Percentiles rank a stretch among this genome's conserved stretches.
These are phyloP conservation scores for Fermentozyma sake DNA, from an alignment of 1,139 yeast species.

Conservation along the genomic window DNA sequence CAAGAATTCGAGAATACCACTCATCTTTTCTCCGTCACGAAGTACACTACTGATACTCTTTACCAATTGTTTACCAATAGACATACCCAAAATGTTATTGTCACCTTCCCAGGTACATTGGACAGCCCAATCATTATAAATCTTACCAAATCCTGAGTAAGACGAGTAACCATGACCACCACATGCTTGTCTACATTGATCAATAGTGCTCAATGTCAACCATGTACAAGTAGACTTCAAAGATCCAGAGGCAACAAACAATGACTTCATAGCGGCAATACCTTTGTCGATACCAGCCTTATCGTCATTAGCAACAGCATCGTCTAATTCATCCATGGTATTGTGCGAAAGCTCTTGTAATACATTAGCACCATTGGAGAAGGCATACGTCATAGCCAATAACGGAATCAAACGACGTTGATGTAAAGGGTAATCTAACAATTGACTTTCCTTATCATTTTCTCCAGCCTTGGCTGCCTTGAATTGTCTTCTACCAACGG, in stretches of 20 bases:
- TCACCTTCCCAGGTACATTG: slow-evolving; percentile 99
- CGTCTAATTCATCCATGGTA: slow-evolving; percentile 54
- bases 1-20: slow-evolving; percentile 42
- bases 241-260: slow-evolving; percentile 84
- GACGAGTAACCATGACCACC: slow-evolving; percentile 96
- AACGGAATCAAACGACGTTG: slow-evolving; percentile 82
- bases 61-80: slow-evolving; percentile 73
- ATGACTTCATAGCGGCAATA: slow-evolving; percentile 63
- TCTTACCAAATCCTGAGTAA: slow-evolving; percentile 86
- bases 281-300: slow-evolving; percentile 41
- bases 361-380: slow-evolving; percentile 68
- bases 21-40: slow-evolving; percentile 28
- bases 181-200: slow-evolving; percentile 88
- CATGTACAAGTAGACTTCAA: slow-evolving; percentile 88
- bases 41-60: slow-evolving; percentile 44
- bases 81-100: slow-evolving; percentile 78
- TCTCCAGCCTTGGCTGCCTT: slow-evolving; percentile 31
- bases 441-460: slow-evolving; percentile 52
- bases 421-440: slow-evolving; percentile 80
- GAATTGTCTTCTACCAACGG: slow-evolving; percentile 87
- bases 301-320: slow-evolving; percentile 44
- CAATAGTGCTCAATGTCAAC: slow-evolving; percentile 75
- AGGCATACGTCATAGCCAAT: slow-evolving; percentile 74
- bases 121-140: slow-evolving; percentile 88
- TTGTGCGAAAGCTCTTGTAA: slow-evolving; percentile 50